Percentiles rank a stretch among this genome's conserved stretches.
phyloP scores from a whole-genome alignment of 805 yeast genomes.

The Torulaspora microellipsoides region DNA sequence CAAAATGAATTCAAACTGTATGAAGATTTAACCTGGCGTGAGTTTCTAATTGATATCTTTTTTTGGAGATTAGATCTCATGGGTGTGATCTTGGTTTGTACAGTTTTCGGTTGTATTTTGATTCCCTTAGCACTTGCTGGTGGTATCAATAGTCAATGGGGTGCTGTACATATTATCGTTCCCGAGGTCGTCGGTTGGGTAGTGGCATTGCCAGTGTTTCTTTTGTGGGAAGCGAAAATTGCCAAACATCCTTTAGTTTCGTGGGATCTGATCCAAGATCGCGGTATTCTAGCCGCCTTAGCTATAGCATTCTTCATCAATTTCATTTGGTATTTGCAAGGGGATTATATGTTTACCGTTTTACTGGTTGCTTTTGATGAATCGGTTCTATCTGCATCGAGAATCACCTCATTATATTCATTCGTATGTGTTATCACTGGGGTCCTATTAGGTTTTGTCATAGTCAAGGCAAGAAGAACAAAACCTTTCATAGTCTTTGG shows the following conservation, averaged over 20 bases:
- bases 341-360: conserved; percentile 60
- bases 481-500: conserved; percentile 64
- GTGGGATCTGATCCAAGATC: conserved; percentile 48
- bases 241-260: conserved; percentile 58
- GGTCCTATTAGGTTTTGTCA: conserved; percentile 50
- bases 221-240: conserved; percentile 51
- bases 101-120: conserved; percentile 56
- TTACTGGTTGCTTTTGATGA: conserved; percentile 55
- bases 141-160: conserved; percentile 50
- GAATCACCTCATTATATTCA: conserved; percentile 58
- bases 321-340: conserved; percentile 60
- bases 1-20: conserved; percentile 30
- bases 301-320: conserved; percentile 51
- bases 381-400: conserved; percentile 52
- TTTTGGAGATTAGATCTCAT: conserved; percentile 61
- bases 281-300: conserved; percentile 62
- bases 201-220: conserved; percentile 47
- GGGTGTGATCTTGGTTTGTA: conserved; percentile 51
- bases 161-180: conserved; percentile 51
- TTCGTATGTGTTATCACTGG: conserved; percentile 68
- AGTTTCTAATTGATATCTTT: conserved; percentile 32
- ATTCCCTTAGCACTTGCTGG: conserved; percentile 70
- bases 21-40: conserved; percentile 13
- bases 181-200: conserved; percentile 57
- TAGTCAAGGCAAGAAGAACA: conserved; percentile 46